These are phyloP conservation scores for Sphenostylis stenocarpa DNA, from an alignment of 306 rosid species.

Conservation along the genomic window DNA sequence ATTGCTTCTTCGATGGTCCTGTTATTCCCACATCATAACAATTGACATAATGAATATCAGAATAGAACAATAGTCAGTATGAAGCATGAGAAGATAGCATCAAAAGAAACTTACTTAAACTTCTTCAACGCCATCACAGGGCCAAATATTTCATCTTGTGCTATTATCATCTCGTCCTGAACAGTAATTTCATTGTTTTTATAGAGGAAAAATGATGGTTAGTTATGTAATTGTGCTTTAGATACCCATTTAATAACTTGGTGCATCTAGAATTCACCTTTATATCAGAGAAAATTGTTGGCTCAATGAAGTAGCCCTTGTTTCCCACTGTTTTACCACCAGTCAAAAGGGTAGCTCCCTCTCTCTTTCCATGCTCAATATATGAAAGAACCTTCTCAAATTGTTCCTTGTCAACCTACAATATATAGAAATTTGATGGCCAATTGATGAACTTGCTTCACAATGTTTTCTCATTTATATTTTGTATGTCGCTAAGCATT, in stretches of 20 bases:
- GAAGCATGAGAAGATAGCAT: background rate
- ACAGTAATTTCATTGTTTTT: background rate
- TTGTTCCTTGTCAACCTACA: slow-evolving; percentile 66
- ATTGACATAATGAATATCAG: background rate
- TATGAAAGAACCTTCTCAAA: slow-evolving; percentile 60
- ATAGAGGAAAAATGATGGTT: background rate
- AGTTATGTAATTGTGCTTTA: background rate
- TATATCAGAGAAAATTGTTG: slow-evolving; percentile 70
- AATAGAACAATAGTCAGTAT: background rate
- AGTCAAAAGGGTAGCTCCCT: slow-evolving; percentile 76
- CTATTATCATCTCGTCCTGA: slow-evolving; percentile 69
- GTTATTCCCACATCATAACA: background rate
- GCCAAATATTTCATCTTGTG: slow-evolving; percentile 69
- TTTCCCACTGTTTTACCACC: slow-evolving; percentile 70
- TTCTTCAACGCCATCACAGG: slow-evolving; percentile 52
- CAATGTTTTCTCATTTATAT: background rate
- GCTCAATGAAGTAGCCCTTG: slow-evolving; percentile 74
- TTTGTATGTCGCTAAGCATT: background rate
- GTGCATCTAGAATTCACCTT: slow-evolving; percentile 41
- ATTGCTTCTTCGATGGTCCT: slow-evolving; percentile 38
- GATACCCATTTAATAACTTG: background rate
- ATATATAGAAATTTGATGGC: background rate
- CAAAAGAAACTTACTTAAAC: slow-evolving; percentile 51
- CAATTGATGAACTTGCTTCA: background rate
- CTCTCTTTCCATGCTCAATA: slow-evolving; percentile 80